A percentile compares a stretch with the other conserved stretches of the same genome.
Conservation (phyloP, 2,329 filamentous ascomycete species). For the Aspergillus pseudonomiae region DNA sequence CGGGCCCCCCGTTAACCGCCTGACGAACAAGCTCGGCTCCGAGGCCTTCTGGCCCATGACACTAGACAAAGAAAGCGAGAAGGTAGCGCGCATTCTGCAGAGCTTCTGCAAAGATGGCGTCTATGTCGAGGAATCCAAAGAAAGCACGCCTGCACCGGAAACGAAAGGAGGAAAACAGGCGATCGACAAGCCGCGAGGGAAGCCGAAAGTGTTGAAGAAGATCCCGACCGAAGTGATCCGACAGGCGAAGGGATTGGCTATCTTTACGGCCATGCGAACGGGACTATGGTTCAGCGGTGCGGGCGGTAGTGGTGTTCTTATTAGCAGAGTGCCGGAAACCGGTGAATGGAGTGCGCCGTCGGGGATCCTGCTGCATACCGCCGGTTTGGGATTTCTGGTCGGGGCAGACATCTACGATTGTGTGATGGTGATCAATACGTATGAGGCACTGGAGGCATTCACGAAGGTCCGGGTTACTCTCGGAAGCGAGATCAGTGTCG, state of each 20-base stretch:
- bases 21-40: conserved; percentile 77
- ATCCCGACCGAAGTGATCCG: conserved; percentile 83
- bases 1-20: conserved; percentile 73
- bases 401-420: conserved; percentile 95
- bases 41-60: conserved; percentile 85
- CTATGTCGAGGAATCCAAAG: conserved; percentile 61
- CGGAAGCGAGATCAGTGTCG: conserved; percentile 75
- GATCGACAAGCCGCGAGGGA: conserved; percentile 57
- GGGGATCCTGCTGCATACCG: conserved; percentile 84
- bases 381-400: conserved; percentile 82
- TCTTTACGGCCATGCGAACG: conserved; percentile 93
- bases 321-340: conserved; percentile 76
- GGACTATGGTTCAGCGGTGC: conserved; percentile 89
- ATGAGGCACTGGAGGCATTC: conserved; percentile 79
- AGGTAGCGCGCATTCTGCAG: conserved; percentile 82
- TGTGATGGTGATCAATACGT: conserved; percentile 88
- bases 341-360: conserved; percentile 89
- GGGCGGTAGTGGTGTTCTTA: conserved; percentile 84
- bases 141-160: conserved; percentile 25
- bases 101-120: conserved; percentile 84
- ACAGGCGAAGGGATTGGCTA: conserved; percentile 84
- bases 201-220: conserved; percentile 71
- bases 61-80: conserved; percentile 86
- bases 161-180: conserved; percentile 39
- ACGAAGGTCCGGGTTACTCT: conserved; percentile 76